phyloP scores from a whole-genome alignment of 2,329 filamentous ascomycete genomes.

The Colletotrichum cuscutae region DNA sequence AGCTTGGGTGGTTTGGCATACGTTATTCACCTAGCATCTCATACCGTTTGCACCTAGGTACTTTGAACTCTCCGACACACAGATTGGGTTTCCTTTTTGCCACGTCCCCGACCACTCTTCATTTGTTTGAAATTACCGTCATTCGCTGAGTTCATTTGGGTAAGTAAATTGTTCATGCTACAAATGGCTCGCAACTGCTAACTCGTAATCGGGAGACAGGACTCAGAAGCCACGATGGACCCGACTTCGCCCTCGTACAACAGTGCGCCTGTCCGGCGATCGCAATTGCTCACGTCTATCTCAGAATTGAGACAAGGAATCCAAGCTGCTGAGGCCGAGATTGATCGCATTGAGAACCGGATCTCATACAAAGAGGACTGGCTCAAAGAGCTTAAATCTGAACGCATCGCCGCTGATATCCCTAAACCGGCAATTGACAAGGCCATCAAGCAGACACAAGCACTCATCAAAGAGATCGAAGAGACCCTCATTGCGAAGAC shows the following conservation, averaged over 20 bases:
- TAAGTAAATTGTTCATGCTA: not conserved
- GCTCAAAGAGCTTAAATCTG: slow-evolving; percentile 3
- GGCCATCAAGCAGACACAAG: not conserved
- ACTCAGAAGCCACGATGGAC: not conserved
- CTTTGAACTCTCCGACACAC: not conserved
- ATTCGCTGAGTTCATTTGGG: not conserved
- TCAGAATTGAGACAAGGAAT: not conserved
- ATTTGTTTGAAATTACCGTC: not conserved
- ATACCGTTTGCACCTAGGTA: not conserved
- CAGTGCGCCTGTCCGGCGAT: not conserved
- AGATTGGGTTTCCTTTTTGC: not conserved
- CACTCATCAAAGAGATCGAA: not conserved
- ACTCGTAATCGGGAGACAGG: not conserved
- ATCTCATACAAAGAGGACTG: slow-evolving; percentile 23
- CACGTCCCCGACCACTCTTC: not conserved
- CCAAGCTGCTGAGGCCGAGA: not conserved
- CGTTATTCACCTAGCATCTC: not conserved
- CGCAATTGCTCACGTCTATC: slow-evolving; percentile 9
- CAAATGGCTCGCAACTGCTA: not conserved
- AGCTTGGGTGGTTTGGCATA: not conserved
- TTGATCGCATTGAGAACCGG: slow-evolving; percentile 9
- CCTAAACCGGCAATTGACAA: not conserved
- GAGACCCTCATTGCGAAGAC: slow-evolving; percentile 1
- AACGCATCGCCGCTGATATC: not conserved
- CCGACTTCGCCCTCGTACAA: not conserved